These are phyloP conservation scores for Fusarium sacchari DNA, from an alignment of 2,329 filamentous ascomycete species.

Conservation along the genomic window DNA sequence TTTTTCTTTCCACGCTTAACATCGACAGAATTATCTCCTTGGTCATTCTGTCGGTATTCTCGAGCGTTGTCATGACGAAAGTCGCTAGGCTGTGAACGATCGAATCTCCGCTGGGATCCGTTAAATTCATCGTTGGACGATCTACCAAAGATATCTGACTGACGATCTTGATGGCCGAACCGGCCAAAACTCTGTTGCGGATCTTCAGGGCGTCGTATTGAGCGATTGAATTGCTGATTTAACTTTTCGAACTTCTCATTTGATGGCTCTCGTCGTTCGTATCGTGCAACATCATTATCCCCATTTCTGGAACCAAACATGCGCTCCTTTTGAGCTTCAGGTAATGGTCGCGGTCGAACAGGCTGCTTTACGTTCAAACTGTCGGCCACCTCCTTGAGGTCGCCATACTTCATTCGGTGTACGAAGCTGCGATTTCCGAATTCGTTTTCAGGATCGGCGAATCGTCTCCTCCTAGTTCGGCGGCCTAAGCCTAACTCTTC, in stretches of 20 bases:
- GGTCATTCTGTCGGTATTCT: slow-evolving; percentile 17
- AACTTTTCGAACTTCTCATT: background rate
- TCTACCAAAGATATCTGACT: background rate
- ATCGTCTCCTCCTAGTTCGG: slow-evolving; percentile 61
- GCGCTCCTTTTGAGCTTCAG: slow-evolving; percentile 18
- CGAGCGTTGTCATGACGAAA: slow-evolving; percentile 16
- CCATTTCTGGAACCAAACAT: background rate
- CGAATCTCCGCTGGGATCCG: slow-evolving; percentile 8
- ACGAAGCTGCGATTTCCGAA: slow-evolving; percentile 68
- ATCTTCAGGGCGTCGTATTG: slow-evolving; percentile 1
- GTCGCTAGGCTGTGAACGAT: slow-evolving; percentile 2
- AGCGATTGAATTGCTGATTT: background rate
- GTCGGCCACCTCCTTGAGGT: slow-evolving; percentile 44
- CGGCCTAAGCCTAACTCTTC: slow-evolving; percentile 50
- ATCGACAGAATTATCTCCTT: background rate
- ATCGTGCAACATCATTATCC: background rate
- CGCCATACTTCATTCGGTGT: slow-evolving; percentile 62
- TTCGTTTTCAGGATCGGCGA: slow-evolving; percentile 58
- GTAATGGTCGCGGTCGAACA: slow-evolving; percentile 40
- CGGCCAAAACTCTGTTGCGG: background rate
- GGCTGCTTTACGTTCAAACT: slow-evolving; percentile 42
- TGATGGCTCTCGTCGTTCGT: background rate
- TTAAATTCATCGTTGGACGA: slow-evolving; percentile 1
- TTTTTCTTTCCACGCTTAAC: slow-evolving; percentile 39
- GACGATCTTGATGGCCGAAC: background rate